These are phyloP conservation scores for Aaosphaeria pasadenensis DNA, from an alignment of 2,329 filamentous ascomycete genomes.

Conservation along the genomic window DNA sequence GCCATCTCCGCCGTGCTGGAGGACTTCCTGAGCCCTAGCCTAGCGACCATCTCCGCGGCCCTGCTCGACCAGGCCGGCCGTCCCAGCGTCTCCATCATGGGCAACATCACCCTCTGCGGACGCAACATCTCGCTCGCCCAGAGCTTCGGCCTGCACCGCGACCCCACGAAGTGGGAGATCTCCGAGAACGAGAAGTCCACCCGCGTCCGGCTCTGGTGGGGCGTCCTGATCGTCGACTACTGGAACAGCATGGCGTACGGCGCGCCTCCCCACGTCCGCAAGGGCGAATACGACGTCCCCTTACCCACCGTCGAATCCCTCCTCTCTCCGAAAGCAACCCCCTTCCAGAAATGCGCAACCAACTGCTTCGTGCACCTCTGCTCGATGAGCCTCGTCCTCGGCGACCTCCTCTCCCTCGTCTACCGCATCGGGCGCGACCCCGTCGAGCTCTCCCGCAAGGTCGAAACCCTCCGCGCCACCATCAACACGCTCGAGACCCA, in stretches of 20 bases:
- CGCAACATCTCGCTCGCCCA: slow-evolving; percentile 54
- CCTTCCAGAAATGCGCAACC: slow-evolving; percentile 44
- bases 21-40: slow-evolving; percentile 41
- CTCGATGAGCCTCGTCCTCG: slow-evolving; percentile 44
- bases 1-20: slow-evolving; percentile 41
- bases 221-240: slow-evolving; percentile 55
- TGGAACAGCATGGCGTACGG: slow-evolving; percentile 58
- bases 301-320: slow-evolving; percentile 47
- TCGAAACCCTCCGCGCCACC: slow-evolving; percentile 29
- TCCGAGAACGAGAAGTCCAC: slow-evolving; percentile 50
- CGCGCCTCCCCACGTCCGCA: slow-evolving; percentile 52
- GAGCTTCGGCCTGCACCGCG: slow-evolving; percentile 55
- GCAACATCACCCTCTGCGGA: slow-evolving; percentile 53
- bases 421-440: slow-evolving; percentile 34
- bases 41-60: slow-evolving; percentile 39
- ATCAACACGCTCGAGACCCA: slow-evolving; percentile 33
- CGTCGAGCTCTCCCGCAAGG: slow-evolving; percentile 20
- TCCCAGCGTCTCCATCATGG: slow-evolving; percentile 39
- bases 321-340: slow-evolving; percentile 32
- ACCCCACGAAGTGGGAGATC: slow-evolving; percentile 53
- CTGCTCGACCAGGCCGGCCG: slow-evolving; percentile 42
- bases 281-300: slow-evolving; percentile 56
- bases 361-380: slow-evolving; percentile 55
- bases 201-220: slow-evolving; percentile 56
- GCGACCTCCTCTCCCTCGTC: slow-evolving; percentile 37